Conservation (phyloP, 176 grass and related monocot species). For the Cocos nucifera region DNA sequence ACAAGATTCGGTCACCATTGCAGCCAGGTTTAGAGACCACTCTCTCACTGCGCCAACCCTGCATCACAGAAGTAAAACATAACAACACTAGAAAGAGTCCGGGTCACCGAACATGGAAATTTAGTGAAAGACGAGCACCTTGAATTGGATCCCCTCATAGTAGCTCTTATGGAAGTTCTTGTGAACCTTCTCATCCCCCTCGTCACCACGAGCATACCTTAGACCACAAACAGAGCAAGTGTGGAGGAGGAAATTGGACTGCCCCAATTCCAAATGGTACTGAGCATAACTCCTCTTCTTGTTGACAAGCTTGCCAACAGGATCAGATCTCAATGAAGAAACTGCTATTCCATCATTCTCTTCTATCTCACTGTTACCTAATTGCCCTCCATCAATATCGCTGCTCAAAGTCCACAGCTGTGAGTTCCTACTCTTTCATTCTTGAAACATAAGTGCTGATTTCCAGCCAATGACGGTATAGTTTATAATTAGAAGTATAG, state of each 20-base stretch:
- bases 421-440: no score
- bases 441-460: no score
- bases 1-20: constrained; percentile 34
- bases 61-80: not conserved
- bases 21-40: constrained; percentile 33
- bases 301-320: constrained; percentile 26
- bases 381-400: not conserved
- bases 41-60: constrained; percentile 72
- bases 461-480: no score
- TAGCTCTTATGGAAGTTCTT: constrained; percentile 65
- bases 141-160: constrained; percentile 56
- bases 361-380: not conserved
- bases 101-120: no score
- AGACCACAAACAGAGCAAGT: constrained; percentile 68
- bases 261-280: constrained; percentile 89
- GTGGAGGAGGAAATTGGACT: constrained; percentile 72
- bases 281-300: constrained; percentile 82
- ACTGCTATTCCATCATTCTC: not conserved
- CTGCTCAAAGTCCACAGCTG: not conserved
- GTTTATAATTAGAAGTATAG: no score
- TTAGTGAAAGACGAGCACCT: constrained; percentile 30
- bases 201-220: constrained; percentile 69
- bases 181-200: constrained; percentile 74
- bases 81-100: not conserved
- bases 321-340: not conserved